Conservation (phyloP, 192 early-diverging fungal genomes). For the Rhizophagus clarus region DNA sequence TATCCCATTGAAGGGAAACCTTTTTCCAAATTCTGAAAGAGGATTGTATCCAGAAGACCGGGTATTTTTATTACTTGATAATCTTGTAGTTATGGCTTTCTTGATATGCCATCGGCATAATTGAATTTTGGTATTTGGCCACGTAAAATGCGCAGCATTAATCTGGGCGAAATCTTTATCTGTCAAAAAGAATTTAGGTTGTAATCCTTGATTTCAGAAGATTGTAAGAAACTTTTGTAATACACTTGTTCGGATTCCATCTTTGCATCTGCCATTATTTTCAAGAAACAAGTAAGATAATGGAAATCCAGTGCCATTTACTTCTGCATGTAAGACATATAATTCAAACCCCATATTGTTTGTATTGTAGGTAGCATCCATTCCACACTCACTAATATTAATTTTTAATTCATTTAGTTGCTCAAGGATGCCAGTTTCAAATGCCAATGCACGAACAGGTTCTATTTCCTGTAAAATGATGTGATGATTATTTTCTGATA, state of each 20-base stretch:
- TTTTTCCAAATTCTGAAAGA: slow-evolving; percentile 15
- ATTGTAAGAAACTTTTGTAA: not conserved
- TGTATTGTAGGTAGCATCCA: not conserved
- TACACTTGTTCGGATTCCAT: not conserved
- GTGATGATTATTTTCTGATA: no score
- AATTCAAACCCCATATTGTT: no score
- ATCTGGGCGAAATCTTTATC: slow-evolving; percentile 14
- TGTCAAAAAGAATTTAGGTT: slow-evolving; percentile 10
- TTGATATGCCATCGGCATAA: slow-evolving; percentile 13
- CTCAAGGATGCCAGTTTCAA: not conserved
- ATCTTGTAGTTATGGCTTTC: not conserved
- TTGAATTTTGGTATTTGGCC: not conserved
- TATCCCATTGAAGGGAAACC: slow-evolving; percentile 2
- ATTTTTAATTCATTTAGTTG: not conserved
- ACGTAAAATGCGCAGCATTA: slow-evolving; percentile 2
- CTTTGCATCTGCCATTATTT: not conserved
- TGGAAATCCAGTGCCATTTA: not conserved
- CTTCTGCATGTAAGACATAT: not conserved
- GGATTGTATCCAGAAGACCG: not conserved
- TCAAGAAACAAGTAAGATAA: not conserved
- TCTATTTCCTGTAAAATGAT: not conserved
- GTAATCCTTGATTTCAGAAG: not conserved
- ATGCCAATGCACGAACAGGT: not conserved
- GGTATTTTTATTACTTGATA: slow-evolving; percentile 22
- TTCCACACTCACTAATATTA: not conserved